Conservation (phyloP, 306 rosid species). For the Inga laurina region DNA sequence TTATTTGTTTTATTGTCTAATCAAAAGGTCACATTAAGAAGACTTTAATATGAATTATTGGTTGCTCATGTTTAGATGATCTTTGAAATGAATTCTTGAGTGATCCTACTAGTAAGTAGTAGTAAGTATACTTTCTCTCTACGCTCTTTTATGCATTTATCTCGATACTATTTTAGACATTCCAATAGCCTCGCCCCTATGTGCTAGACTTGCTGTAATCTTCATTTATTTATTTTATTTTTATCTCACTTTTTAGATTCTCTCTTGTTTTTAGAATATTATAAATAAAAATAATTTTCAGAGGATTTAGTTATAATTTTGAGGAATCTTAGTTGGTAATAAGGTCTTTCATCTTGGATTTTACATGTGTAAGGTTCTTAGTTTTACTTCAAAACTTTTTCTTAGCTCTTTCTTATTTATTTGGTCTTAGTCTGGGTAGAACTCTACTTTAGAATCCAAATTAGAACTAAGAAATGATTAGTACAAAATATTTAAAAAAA, state of each 20-base stretch:
- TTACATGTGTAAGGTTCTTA: not conserved
- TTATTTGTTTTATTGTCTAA: no score
- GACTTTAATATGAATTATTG: not conserved
- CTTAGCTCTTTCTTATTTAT: not conserved
- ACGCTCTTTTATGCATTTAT: constrained; percentile 3
- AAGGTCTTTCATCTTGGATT: not conserved
- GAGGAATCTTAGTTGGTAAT: not conserved
- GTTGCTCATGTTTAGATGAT: not conserved
- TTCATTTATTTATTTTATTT: not conserved
- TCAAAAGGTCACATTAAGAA: not conserved
- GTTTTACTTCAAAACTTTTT: not conserved
- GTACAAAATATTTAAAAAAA: not conserved
- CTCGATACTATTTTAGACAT: not conserved
- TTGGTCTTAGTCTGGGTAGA: not conserved
- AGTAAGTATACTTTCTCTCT: not conserved
- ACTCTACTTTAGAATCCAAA: not conserved
- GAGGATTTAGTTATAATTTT: not conserved
- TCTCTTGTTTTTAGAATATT: not conserved
- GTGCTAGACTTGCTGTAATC: not conserved
- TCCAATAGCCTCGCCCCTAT: constrained; percentile 4
- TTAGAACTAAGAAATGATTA: not conserved
- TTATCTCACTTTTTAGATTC: not conserved
- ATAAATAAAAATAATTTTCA: not conserved
- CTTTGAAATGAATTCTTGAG: not conserved
- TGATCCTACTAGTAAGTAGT: not conserved